Evolutionary conservation across 805 yeast species (phyloP).

Genomic region (Starmerella ratchasimensis): DNA sequence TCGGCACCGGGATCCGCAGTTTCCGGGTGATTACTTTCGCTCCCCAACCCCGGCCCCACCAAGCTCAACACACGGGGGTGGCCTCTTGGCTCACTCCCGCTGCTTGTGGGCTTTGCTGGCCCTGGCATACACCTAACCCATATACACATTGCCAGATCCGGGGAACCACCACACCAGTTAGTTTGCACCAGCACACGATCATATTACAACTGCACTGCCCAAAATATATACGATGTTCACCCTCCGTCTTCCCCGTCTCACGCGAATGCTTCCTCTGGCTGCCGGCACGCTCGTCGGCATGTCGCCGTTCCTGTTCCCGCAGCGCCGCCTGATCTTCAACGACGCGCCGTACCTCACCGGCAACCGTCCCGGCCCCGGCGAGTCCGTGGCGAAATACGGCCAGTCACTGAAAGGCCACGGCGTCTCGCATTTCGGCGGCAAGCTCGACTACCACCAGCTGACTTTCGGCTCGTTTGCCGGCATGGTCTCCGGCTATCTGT

Average conservation of each 20-base stretch:
- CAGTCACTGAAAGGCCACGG: constrained; percentile 14
- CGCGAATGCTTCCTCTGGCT: constrained; percentile 8
- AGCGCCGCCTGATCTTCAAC: constrained; percentile 8
- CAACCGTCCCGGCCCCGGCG: constrained; percentile 11
- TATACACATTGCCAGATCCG: too few relatives aligned
- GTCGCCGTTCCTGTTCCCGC: constrained; percentile 2
- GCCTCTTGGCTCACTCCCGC: too few relatives aligned
- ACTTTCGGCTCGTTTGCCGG: constrained; percentile 54
- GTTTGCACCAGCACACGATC: too few relatives aligned
- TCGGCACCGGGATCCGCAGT: too few relatives aligned
- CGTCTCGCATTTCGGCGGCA: constrained; percentile 17
- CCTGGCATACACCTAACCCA: too few relatives aligned
- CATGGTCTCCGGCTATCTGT: constrained; percentile 40
- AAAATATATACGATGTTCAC: too few relatives aligned
- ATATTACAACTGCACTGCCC: too few relatives aligned
- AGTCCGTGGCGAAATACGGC: constrained; percentile 14
- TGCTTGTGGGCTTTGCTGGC: too few relatives aligned
- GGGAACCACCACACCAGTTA: too few relatives aligned
- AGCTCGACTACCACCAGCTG: constrained; percentile 45
- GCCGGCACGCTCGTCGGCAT: constrained; percentile 8
- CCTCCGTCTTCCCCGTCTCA: constrained; percentile 1
- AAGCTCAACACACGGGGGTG: too few relatives aligned
- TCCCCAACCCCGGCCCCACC: too few relatives aligned
- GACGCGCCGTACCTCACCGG: constrained; percentile 1
- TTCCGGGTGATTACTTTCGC: too few relatives aligned